phyloP scores from a whole-genome alignment of 441 rosid species.

The Euphorbia schlechtendalii region DNA sequence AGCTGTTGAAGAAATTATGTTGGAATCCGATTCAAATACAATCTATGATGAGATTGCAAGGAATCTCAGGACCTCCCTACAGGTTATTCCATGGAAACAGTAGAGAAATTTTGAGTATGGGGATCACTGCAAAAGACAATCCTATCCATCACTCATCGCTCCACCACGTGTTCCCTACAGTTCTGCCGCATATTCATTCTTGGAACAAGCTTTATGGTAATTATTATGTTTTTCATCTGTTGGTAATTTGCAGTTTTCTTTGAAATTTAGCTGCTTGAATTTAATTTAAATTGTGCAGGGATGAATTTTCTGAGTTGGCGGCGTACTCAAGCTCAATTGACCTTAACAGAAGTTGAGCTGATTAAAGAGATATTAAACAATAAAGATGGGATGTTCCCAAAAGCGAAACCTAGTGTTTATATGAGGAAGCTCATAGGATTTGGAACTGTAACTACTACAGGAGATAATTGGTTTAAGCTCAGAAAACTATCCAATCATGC shows the following conservation, averaged over 20 bases:
- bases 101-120: conserved; percentile 22
- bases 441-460: conserved; percentile 24
- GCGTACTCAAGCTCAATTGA: conserved; percentile 26
- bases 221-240: too few relatives aligned
- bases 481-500: conserved; percentile 36
- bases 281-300: conserved; percentile 8
- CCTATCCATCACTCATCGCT: conserved; percentile 26
- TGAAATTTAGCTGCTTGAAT: too few relatives aligned
- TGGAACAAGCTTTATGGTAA: conserved; percentile 33
- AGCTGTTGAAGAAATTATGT: conserved; percentile 22
- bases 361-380: conserved; percentile 26
- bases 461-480: conserved; percentile 28
- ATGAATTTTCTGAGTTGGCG: conserved; percentile 26
- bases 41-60: conserved; percentile 22
- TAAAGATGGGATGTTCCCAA: conserved; percentile 15
- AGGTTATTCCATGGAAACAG: conserved; percentile 31
- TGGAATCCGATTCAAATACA: conserved; percentile 24
- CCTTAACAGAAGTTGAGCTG: conserved; percentile 23
- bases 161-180: conserved; percentile 21
- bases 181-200: conserved; percentile 29
- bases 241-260: neutral
- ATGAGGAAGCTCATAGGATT: conserved; percentile 24
- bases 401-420: neutral
- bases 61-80: conserved; percentile 35
- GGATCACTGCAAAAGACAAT: conserved; percentile 5